These are phyloP conservation scores for Nicotiana paniculata DNA, from an alignment of 257 asterid species.

Conservation along the genomic window DNA sequence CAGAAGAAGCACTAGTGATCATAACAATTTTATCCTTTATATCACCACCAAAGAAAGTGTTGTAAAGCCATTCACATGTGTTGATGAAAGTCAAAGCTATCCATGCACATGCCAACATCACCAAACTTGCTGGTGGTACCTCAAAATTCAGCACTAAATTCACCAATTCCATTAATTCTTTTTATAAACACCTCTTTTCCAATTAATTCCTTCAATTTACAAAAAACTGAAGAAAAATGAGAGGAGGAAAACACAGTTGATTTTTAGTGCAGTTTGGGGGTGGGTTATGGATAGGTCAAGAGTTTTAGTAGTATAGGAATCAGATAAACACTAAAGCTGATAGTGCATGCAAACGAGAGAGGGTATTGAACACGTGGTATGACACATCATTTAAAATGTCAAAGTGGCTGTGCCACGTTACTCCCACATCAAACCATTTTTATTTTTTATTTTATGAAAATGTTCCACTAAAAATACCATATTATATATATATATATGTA, in stretches of 20 bases:
- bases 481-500: too few species aligned
- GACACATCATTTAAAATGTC: neutral
- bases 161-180: constrained; percentile 33
- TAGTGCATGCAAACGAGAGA: constrained; percentile 38
- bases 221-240: neutral
- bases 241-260: neutral
- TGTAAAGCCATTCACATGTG: constrained; percentile 63
- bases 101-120: constrained; percentile 85
- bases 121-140: constrained; percentile 72
- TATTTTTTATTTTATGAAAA: too few species aligned
- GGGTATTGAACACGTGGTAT: constrained; percentile 43
- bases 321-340: constrained; percentile 25
- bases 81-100: constrained; percentile 65
- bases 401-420: too few species aligned
- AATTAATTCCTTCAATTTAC: neutral
- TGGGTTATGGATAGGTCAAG: too few species aligned
- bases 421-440: too few species aligned
- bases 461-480: too few species aligned
- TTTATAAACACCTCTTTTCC: too few species aligned
- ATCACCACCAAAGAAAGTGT: constrained; percentile 26
- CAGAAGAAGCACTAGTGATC: constrained; percentile 89
- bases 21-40: constrained; percentile 66
- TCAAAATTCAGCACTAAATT: constrained; percentile 43
- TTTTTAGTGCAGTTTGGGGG: neutral
- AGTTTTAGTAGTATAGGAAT: constrained; percentile 24